Evolutionary conservation across 225 moss, liverwort and hornwort species (phyloP).

Genomic region (Pleurozium schreberi): DNA sequence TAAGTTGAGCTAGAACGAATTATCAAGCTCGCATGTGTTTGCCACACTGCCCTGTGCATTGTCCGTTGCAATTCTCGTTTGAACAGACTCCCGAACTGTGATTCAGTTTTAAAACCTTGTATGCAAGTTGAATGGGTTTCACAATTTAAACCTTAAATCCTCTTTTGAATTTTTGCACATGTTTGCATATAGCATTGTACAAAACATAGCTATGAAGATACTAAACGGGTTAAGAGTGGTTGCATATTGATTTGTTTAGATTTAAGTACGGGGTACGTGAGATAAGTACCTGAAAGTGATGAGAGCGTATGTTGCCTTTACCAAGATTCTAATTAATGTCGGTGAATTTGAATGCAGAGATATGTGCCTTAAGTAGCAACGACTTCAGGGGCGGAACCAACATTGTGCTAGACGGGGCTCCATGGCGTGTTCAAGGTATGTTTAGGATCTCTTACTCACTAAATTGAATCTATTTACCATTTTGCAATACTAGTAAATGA

Average conservation of each 20-base stretch:
- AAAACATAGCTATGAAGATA: not conserved
- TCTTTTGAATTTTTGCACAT: not conserved
- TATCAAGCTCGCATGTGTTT: not conserved
- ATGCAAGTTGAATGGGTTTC: not conserved
- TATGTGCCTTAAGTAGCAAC: constrained; percentile 69
- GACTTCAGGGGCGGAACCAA: constrained; percentile 86
- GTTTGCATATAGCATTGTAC: not conserved
- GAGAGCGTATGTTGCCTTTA: not conserved
- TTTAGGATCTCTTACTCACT: not conserved
- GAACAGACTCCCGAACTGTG: not conserved
- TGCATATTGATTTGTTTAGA: not conserved
- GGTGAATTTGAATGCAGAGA: constrained; percentile 40
- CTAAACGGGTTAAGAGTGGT: not conserved
- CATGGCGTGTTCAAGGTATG: constrained; percentile 81
- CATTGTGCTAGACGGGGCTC: constrained; percentile 74
- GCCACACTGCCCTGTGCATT: not conserved
- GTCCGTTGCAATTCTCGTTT: not conserved
- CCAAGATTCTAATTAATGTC: not conserved
- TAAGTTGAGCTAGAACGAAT: not conserved
- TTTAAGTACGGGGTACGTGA: not conserved
- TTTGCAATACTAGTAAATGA: not conserved
- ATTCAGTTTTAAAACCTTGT: not conserved
- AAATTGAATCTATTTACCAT: not conserved
- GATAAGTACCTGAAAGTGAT: not conserved
- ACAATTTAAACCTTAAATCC: not conserved